Percentiles rank a stretch among this genome's conserved stretches.
Conservation (phyloP, 2,329 filamentous ascomycete genomes). For the Penicillium expansum region DNA sequence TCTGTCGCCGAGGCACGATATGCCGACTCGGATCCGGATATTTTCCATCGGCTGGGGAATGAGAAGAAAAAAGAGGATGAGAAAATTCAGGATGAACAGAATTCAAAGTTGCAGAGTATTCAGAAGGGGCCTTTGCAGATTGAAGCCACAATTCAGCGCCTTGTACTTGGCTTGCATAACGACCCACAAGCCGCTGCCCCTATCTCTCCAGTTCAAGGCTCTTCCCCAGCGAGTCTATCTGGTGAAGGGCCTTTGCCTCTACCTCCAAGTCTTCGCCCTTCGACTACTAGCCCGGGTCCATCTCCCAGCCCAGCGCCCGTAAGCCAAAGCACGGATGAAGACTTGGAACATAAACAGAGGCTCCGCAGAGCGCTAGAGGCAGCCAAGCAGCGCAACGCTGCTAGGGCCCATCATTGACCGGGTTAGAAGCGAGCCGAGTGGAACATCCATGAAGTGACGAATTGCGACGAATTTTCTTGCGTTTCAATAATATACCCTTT, state of each 20-base stretch:
- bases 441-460: conserved; percentile 19
- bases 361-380: conserved; percentile 52
- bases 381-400: conserved; percentile 54
- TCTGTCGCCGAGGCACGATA: conserved; percentile 54
- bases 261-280: conserved; percentile 28
- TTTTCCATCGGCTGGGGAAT: conserved; percentile 43
- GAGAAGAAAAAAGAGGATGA: conserved; percentile 51
- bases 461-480: conserved; percentile 24
- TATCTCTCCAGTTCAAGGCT: conserved; percentile 7
- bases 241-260: conserved; percentile 22
- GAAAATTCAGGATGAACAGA: conserved; percentile 45
- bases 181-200: conserved; percentile 21
- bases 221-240: conserved; percentile 10
- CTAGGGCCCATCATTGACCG: conserved; percentile 23
- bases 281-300: conserved; percentile 18
- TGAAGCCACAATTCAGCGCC: conserved; percentile 36
- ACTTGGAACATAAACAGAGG: conserved; percentile 47
- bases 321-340: conserved; percentile 22
- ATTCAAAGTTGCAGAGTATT: conserved; percentile 44
- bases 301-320: conserved; percentile 5
- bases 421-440: neutral
- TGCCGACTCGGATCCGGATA: conserved; percentile 42
- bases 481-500: conserved; percentile 11
- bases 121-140: conserved; percentile 40
- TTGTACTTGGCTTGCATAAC: conserved; percentile 39